Evolutionary conservation across 1,284 basidiomycete genomes (phyloP).

Genomic region (Ganoderma lucidum): DNA sequence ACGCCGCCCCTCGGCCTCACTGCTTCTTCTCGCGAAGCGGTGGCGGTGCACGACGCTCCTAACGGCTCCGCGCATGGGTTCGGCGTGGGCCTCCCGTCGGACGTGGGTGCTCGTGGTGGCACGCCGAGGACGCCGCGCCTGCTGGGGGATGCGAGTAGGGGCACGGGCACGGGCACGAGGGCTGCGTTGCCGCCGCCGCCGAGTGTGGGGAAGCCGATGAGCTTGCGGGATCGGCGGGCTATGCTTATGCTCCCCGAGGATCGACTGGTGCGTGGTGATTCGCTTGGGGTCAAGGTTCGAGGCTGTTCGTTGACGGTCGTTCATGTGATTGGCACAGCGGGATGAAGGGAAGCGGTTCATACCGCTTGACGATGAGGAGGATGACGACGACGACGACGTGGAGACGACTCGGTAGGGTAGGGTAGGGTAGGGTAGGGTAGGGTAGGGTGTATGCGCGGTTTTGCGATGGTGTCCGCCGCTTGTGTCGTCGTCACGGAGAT

Average conservation of each 20-base stretch:
- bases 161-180: background rate
- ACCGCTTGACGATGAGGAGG: slow-evolving; percentile 33
- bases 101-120: background rate
- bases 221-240: slow-evolving; percentile 37
- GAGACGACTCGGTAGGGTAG: background rate
- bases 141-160: background rate
- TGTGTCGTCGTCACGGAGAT: background rate
- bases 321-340: slow-evolving; percentile 22
- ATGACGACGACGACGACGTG: slow-evolving; percentile 10
- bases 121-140: background rate
- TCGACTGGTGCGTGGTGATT: slow-evolving; percentile 25
- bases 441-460: slow-evolving; percentile 3
- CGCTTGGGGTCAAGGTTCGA: background rate
- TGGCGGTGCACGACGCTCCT: background rate
- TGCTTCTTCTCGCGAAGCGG: background rate
- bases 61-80: background rate
- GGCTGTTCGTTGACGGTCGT: slow-evolving; percentile 1
- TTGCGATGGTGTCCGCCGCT: background rate
- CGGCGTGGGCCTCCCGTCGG: background rate
- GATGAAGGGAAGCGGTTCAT: slow-evolving; percentile 41
- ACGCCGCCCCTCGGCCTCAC: background rate
- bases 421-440: background rate
- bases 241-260: slow-evolving; percentile 27
- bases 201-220: slow-evolving; percentile 35
- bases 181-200: background rate